Evolutionary conservation across 352 stramenopile genomes (phyloP).

Genomic region (Phytophthora sp.): DNA sequence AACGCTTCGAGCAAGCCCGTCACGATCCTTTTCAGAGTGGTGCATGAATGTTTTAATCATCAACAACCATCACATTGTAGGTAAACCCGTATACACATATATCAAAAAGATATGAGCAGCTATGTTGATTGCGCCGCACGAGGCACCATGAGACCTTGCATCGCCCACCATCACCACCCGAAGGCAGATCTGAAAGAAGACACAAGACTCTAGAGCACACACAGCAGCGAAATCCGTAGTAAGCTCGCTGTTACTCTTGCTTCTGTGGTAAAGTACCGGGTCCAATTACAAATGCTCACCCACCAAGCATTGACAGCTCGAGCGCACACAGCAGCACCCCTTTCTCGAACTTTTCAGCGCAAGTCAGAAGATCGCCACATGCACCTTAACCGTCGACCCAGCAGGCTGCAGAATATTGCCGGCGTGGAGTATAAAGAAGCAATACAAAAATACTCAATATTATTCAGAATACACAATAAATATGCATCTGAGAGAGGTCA

Average conservation of each 20-base stretch:
- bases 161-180: constrained; percentile 13
- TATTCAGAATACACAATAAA: constrained; percentile 22
- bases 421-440: constrained; percentile 90
- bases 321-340: constrained; percentile 15
- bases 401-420: constrained; percentile 74
- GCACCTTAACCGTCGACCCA: constrained; percentile 40
- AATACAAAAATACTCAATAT: constrained; percentile 18
- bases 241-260: constrained; percentile 85
- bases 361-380: constrained; percentile 30
- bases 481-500: constrained; percentile 55
- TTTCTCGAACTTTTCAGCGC: constrained; percentile 86
- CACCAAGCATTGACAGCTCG: constrained; percentile 27
- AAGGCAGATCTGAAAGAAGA: constrained; percentile 28
- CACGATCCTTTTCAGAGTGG: constrained; percentile 72
- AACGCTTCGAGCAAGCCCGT: constrained; percentile 30
- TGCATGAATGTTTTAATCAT: constrained; percentile 91
- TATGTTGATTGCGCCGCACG: constrained; percentile 80
- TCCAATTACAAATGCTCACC: constrained; percentile 82
- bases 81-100: constrained; percentile 15
- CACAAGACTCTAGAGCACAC: constrained; percentile 7
- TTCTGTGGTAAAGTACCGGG: constrained; percentile 90
- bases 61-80: constrained; percentile 45
- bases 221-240: constrained; percentile 83
- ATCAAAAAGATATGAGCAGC: constrained; percentile 68
- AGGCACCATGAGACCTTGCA: constrained; percentile 13